Conservation (phyloP, 2,329 filamentous ascomycete species). For the Meredithiella fracta region DNA sequence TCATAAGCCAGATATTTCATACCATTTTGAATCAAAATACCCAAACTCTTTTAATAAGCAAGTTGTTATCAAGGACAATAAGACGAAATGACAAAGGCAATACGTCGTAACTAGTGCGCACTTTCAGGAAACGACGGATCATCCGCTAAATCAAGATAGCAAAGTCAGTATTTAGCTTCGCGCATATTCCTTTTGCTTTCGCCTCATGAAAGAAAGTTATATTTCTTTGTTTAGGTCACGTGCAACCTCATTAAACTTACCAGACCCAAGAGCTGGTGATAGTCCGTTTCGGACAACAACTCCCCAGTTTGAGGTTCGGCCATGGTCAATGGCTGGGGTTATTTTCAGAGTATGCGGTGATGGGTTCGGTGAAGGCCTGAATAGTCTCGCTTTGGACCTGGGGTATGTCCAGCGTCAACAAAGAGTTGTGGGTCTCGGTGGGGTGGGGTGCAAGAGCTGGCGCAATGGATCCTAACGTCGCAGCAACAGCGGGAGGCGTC, state of each 20-base stretch:
- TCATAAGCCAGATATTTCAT: neutral
- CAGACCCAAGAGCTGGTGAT: constrained; percentile 63
- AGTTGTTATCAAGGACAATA: constrained; percentile 84
- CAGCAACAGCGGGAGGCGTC: constrained; percentile 13
- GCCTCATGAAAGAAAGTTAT: no score
- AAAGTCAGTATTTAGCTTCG: neutral
- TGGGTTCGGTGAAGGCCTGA: constrained; percentile 22
- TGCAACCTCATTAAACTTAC: constrained; percentile 31
- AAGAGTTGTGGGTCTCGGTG: neutral
- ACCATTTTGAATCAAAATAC: constrained; percentile 94
- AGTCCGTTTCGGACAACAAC: constrained; percentile 42
- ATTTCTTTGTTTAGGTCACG: neutral
- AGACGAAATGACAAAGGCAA: constrained; percentile 89
- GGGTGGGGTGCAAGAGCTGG: constrained; percentile 3
- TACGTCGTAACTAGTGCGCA: constrained; percentile 94
- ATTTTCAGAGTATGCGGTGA: constrained; percentile 21
- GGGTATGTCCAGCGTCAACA: constrained; percentile 5
- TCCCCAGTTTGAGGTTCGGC: constrained; percentile 5
- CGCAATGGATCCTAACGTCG: constrained; percentile 14
- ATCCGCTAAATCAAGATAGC: constrained; percentile 43
- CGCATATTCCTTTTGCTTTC: no score
- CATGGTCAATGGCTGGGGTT: constrained; percentile 22
- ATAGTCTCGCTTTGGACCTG: constrained; percentile 18
- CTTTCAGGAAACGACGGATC: constrained; percentile 89
- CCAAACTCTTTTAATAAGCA: constrained; percentile 95